Conservation (phyloP, 225 moss, liverwort and hornwort species). For the Asterella californica region DNA sequence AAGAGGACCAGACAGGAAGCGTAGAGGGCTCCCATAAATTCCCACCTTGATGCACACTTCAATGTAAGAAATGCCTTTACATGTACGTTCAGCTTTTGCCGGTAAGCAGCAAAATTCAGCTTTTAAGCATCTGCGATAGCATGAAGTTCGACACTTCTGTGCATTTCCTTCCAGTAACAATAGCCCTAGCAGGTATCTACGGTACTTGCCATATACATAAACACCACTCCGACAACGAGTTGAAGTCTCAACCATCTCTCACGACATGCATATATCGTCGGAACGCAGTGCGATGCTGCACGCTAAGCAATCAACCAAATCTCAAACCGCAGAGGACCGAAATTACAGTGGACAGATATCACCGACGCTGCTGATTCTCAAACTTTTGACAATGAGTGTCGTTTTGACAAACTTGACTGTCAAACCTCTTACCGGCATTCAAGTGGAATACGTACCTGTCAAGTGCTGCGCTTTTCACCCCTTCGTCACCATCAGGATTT, state of each 20-base stretch:
- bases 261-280: not conserved
- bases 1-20: no score
- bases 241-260: not conserved
- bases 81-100: constrained; percentile 68
- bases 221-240: not conserved
- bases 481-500: constrained; percentile 81
- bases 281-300: not conserved
- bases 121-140: constrained; percentile 61
- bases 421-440: not conserved
- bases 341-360: not conserved
- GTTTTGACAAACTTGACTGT: not conserved
- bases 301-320: not conserved
- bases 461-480: constrained; percentile 60
- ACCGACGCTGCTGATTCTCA: no score
- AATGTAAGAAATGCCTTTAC: constrained; percentile 69
- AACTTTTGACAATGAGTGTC: not conserved
- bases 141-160: not conserved
- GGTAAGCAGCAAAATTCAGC: constrained; percentile 88
- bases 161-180: not conserved
- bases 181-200: not conserved
- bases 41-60: constrained; percentile 86
- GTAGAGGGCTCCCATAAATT: no score
- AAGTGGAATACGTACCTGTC: constrained; percentile 47
- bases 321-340: not conserved
- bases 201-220: not conserved